Percentiles rank a stretch among this genome's conserved stretches.
phyloP scores from a whole-genome alignment of 1,284 basidiomycete genomes.

The Austroboletus novae-zelandiae region DNA sequence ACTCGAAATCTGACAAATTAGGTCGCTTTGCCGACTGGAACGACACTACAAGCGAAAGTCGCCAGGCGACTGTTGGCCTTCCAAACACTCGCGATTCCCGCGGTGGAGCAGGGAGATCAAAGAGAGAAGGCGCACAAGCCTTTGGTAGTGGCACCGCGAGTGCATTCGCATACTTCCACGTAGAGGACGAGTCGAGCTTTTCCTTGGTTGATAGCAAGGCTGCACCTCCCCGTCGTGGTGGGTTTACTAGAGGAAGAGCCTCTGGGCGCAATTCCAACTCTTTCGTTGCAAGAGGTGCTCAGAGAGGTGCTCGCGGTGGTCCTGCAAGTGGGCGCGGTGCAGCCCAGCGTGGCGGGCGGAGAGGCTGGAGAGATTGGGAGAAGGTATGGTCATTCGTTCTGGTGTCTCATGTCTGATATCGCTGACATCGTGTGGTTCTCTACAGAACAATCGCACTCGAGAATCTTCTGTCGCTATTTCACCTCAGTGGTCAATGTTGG shows the following conservation, averaged over 20 bases:
- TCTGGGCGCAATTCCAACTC: slow-evolving; percentile 42
- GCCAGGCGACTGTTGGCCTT: slow-evolving; percentile 54
- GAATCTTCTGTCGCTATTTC: slow-evolving; percentile 95
- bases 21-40: slow-evolving; percentile 99
- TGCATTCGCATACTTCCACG: slow-evolving; percentile 98
- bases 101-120: slow-evolving; percentile 49
- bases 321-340: slow-evolving; percentile 38
- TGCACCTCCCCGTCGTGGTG: slow-evolving; percentile 60
- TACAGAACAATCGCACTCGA: slow-evolving; percentile 81
- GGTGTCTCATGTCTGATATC: slow-evolving; percentile 2
- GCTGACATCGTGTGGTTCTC: slow-evolving; percentile 5
- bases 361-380: slow-evolving; percentile 94
- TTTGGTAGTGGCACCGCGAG: slow-evolving; percentile 84
- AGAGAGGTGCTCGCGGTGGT: slow-evolving; percentile 47
- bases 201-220: slow-evolving; percentile 92
- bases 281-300: slow-evolving; percentile 46
- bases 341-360: slow-evolving; percentile 63
- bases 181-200: slow-evolving; percentile 97
- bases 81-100: slow-evolving; percentile 50
- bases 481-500: slow-evolving; percentile 89
- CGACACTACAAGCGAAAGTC: slow-evolving; percentile 64
- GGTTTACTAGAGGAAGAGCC: slow-evolving; percentile 60
- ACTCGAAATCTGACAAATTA: slow-evolving; percentile 97
- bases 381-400: slow-evolving; percentile 54
- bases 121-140: slow-evolving; percentile 66